Percentiles rank a stretch among this genome's conserved stretches.
Evolutionary conservation across 257 asterid genomes (phyloP).

Genomic region (Nicotiana knightiana): DNA sequence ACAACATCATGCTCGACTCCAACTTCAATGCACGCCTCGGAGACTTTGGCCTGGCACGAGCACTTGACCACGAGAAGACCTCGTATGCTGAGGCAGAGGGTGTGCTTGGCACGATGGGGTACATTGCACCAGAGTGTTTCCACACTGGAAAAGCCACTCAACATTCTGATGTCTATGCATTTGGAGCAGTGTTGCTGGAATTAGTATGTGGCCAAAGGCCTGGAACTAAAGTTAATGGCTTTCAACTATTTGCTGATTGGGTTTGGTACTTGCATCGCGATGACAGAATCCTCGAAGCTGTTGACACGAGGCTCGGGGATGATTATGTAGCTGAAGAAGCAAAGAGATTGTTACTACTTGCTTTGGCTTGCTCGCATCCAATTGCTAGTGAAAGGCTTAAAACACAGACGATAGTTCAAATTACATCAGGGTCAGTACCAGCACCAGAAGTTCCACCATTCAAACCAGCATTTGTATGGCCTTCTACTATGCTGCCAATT

Average conservation of each 20-base stretch:
- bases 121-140: background rate
- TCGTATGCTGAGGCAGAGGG: background rate
- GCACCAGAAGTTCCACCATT: constrained; percentile 25
- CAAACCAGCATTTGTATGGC: constrained; percentile 37
- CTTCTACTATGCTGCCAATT: constrained; percentile 10
- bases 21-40: background rate
- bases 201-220: background rate
- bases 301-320: constrained; percentile 10
- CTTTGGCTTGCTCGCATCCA: constrained; percentile 41
- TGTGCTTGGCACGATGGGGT: background rate
- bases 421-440: constrained; percentile 18
- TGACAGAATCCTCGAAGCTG: background rate
- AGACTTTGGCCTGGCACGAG: background rate
- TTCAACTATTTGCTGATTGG: background rate
- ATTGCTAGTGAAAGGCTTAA: constrained; percentile 32
- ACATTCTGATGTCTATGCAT: background rate
- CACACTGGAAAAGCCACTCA: background rate
- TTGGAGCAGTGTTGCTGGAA: background rate
- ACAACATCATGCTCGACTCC: background rate
- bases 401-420: constrained; percentile 21
- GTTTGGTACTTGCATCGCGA: background rate
- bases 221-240: background rate
- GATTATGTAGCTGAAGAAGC: constrained; percentile 28
- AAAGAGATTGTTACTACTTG: constrained; percentile 24
- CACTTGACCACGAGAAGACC: background rate